phyloP scores from a whole-genome alignment of 495 filamentous ascomycete species.

The Xylaria curta region DNA sequence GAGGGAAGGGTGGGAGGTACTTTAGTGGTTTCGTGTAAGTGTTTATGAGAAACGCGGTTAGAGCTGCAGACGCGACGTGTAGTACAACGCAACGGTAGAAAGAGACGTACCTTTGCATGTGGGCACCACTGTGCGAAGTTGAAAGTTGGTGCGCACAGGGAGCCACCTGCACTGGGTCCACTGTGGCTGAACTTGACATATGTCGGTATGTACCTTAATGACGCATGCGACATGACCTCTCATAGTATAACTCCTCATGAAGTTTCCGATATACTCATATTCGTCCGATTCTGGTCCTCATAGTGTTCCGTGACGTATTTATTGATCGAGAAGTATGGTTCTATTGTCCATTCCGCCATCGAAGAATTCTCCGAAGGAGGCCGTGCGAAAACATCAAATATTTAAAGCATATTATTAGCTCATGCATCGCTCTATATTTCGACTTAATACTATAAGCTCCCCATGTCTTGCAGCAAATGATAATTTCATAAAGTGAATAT shows the following conservation, averaged over 20 bases:
- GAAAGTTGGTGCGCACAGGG: neutral
- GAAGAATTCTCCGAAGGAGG: too few relatives aligned
- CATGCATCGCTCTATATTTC: too few relatives aligned
- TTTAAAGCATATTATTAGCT: neutral
- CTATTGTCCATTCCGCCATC: neutral
- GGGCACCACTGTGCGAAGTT: constrained; percentile 23
- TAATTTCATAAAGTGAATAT: too few relatives aligned
- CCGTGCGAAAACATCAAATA: too few relatives aligned
- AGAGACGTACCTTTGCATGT: neutral
- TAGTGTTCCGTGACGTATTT: neutral
- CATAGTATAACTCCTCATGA: too few relatives aligned
- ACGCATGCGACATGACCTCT: neutral
- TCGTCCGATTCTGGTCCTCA: neutral
- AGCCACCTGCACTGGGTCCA: neutral
- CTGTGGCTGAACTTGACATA: neutral
- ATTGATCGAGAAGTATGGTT: neutral
- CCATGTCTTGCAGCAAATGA: too few relatives aligned
- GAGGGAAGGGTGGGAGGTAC: constrained; percentile 18
- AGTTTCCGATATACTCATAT: neutral
- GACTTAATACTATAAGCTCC: neutral
- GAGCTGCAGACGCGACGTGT: constrained; percentile 27
- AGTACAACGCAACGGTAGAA: neutral
- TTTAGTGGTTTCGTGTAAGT: constrained; percentile 27
- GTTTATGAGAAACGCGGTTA: constrained; percentile 32
- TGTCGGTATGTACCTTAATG: too few relatives aligned